Evolutionary conservation across 2,329 filamentous ascomycete genomes (phyloP), one percentile per base, ranked within the genome.

Genomic region (Xylariaceae sp.): DNA sequence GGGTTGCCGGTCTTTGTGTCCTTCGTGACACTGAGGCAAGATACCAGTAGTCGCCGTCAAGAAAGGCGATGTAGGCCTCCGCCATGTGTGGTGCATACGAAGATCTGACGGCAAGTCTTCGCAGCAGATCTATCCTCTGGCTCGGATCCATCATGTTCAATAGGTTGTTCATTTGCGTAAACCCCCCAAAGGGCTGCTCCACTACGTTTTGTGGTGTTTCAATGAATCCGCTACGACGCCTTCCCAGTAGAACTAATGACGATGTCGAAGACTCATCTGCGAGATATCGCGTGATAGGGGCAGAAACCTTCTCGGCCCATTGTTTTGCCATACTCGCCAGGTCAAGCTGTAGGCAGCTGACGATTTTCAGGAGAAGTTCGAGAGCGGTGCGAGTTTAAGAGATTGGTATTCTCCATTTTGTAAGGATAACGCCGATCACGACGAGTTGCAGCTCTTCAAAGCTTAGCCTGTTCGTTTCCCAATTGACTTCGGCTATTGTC

Each of bases 391-490:
- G 14, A 21, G 24, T 32, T 21, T 17, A 15, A 15, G 13, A 17
- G 18, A 8, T 4, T 11, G 33, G 33, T 15, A 19, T 25, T 4
- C n/a, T 29, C 27, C 26, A 35, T 5, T 16, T 5, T 26, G 18
- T 25, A 25, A 21, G 26, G 21, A 30, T 19, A 26, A 32, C 31
- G 32, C 17, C 30, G n/a, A 35, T n/a, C 8, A 15, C 25, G n/a
- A 34, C 39, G 2, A 37, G 19, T 10, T 33, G 15, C 15, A 42
- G 30, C 16, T 42, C 33, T 6, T 37, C 12, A 3, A 42, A 31
- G 21, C 11, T 39, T 5, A 42, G 21, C 7, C 36, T 17, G 5
- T 22, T 23, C 2, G 26, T 22, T n/a, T 42, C 39, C 8, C 18
- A 15, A 14, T 35, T 19, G 11, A 42, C n/a, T n/a, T n/a, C n/a